These are phyloP conservation scores for Mycena vitilis DNA, from an alignment of 768 basidiomycete species.

Conservation along the genomic window DNA sequence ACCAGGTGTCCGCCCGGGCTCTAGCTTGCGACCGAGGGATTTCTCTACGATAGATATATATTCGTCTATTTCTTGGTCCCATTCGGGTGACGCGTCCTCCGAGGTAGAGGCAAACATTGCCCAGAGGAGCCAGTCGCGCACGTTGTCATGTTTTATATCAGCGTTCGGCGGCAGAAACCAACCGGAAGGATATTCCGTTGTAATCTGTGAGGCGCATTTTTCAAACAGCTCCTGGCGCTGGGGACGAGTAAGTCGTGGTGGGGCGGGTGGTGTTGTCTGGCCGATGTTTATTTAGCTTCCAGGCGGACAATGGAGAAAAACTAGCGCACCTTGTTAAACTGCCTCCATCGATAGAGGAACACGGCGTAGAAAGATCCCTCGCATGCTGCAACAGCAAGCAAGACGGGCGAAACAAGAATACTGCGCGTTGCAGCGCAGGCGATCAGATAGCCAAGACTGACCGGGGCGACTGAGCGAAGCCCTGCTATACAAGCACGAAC, in stretches of 20 bases:
- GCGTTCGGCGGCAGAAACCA: conserved; percentile 62
- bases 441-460: conserved; percentile 55
- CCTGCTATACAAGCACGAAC: conserved; percentile 58
- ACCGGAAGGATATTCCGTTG: conserved; percentile 50
- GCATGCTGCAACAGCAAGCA: conserved; percentile 48
- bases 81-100: conserved; percentile 46
- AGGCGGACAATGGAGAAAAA: background rate
- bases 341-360: conserved; percentile 59
- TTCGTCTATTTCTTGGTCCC: conserved; percentile 62
- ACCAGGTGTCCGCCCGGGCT: conserved; percentile 51
- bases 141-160: conserved; percentile 57
- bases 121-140: conserved; percentile 75
- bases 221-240: conserved; percentile 61
- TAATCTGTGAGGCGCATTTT: conserved; percentile 52
- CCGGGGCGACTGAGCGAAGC: conserved; percentile 63
- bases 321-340: conserved; percentile 61
- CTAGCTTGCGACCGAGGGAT: conserved; percentile 53
- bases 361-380: conserved; percentile 64
- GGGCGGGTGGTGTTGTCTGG: conserved; percentile 48
- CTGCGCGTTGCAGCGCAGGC: conserved; percentile 40
- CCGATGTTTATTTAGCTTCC: conserved; percentile 4
- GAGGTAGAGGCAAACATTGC: conserved; percentile 62
- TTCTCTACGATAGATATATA: conserved; percentile 58
- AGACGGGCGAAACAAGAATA: conserved; percentile 42
- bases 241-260: conserved; percentile 51